Conservation (phyloP, 2,329 filamentous ascomycete genomes). For the Pseudogymnoascus sp. region DNA sequence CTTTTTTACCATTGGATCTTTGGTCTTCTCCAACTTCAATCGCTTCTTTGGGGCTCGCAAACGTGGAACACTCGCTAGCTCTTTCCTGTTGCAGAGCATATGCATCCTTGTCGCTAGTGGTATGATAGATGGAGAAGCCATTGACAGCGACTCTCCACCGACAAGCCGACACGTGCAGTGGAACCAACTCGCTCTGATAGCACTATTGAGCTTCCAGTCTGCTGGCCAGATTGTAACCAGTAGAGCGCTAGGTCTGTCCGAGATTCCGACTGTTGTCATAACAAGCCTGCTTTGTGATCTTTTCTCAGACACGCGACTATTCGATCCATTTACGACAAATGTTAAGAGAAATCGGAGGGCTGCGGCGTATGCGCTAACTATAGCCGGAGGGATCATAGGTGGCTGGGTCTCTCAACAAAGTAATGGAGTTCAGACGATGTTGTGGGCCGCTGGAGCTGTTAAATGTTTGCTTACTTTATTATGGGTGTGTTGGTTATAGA, state of each 20-base stretch:
- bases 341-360: conserved; percentile 45
- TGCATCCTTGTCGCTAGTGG: conserved; percentile 45
- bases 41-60: conserved; percentile 30
- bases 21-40: conserved; percentile 34
- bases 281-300: conserved; percentile 78
- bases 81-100: conserved; percentile 44
- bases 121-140: conserved; percentile 36
- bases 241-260: conserved; percentile 58
- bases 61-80: conserved; percentile 36
- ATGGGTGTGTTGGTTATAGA: no score
- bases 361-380: conserved; percentile 40
- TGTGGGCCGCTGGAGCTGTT: conserved; percentile 38
- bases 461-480: conserved; percentile 32
- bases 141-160: conserved; percentile 17
- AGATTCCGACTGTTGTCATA: conserved; percentile 68
- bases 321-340: conserved; percentile 34
- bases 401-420: conserved; percentile 45
- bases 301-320: conserved; percentile 54
- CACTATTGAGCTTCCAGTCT: conserved; percentile 57
- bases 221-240: conserved; percentile 72
- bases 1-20: conserved; percentile 48
- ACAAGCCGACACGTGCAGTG: conserved; percentile 34
- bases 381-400: conserved; percentile 45
- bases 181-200: conserved; percentile 37
- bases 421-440: conserved; percentile 41